These are phyloP conservation scores for Paracoccidioides lutzii DNA, from an alignment of 2,329 filamentous ascomycete genomes.

Conservation along the genomic window DNA sequence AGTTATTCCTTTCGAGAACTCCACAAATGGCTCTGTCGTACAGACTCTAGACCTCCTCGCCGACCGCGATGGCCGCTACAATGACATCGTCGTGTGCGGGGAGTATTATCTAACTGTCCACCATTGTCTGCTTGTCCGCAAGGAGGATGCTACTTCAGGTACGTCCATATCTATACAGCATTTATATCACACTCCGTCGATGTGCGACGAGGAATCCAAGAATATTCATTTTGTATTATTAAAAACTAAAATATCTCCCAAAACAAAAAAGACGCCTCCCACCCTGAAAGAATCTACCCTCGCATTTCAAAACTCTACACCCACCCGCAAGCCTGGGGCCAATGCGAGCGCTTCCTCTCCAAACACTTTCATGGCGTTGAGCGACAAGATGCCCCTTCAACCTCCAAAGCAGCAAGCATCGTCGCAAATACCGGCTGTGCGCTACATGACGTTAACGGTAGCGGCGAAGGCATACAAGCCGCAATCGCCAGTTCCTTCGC, in stretches of 20 bases:
- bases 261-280: too few species aligned
- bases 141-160: slow-evolving; percentile 11
- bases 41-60: slow-evolving; percentile 82
- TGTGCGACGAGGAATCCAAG: too few species aligned
- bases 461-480: slow-evolving; percentile 44
- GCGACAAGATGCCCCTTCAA: slow-evolving; percentile 71
- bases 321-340: slow-evolving; percentile 90
- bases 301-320: slow-evolving; percentile 69
- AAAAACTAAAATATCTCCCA: too few species aligned
- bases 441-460: slow-evolving; percentile 27
- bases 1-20: slow-evolving; percentile 92
- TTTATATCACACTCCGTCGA: neutral
- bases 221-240: too few species aligned
- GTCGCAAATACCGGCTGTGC: slow-evolving; percentile 39
- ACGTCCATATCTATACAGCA: neutral
- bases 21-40: slow-evolving; percentile 82
- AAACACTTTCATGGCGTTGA: slow-evolving; percentile 60
- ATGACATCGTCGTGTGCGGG: slow-evolving; percentile 60
- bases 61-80: slow-evolving; percentile 52
- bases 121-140: slow-evolving; percentile 61
- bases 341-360: slow-evolving; percentile 66
- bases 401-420: slow-evolving; percentile 70
- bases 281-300: slow-evolving; percentile 31
- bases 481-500: slow-evolving; percentile 70
- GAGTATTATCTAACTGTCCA: slow-evolving; percentile 81